Evolutionary conservation across 805 yeast genomes (phyloP).

Genomic region (Ogataea trehaloabstinens): DNA sequence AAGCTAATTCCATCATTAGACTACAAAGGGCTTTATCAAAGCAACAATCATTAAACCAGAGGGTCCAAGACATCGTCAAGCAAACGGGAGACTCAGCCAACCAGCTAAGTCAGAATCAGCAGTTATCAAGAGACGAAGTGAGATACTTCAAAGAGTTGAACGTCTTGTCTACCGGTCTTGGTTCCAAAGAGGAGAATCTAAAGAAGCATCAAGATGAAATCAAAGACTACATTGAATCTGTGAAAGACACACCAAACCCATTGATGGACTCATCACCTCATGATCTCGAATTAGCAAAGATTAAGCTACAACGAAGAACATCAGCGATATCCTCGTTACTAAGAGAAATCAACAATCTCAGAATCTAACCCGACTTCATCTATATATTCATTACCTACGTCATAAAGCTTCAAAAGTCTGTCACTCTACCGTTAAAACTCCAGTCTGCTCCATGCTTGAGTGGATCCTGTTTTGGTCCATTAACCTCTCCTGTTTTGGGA

Average conservation of each 20-base stretch:
- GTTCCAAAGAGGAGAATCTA: constrained; percentile 19
- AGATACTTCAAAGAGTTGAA: constrained; percentile 25
- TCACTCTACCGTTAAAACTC: constrained; percentile 93
- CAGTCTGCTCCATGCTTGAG: constrained; percentile 81
- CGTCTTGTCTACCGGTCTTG: constrained; percentile 11
- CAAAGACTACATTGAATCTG: constrained; percentile 18
- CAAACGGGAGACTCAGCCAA: constrained; percentile 10
- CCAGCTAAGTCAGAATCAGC: constrained; percentile 6
- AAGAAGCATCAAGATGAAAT: constrained; percentile 11
- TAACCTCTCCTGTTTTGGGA: constrained; percentile 92
- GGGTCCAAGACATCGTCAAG: constrained; percentile 14
- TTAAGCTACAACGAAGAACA: constrained; percentile 16
- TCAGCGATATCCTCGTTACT: constrained; percentile 6
- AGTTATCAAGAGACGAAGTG: constrained; percentile 27
- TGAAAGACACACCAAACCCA: constrained; percentile 7
- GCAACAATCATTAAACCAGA: constrained; percentile 18
- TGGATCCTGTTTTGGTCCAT: constrained; percentile 98
- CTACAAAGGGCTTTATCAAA: constrained; percentile 35
- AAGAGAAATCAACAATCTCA: constrained; percentile 4
- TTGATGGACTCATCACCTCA: constrained; percentile 1
- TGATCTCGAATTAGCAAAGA: constrained; percentile 14
- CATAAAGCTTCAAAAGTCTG: constrained; percentile 91
- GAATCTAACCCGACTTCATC: background rate
- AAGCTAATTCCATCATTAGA: constrained; percentile 24
- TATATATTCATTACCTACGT: no score